A percentile compares a stretch with the other conserved stretches of the same genome.
Evolutionary conservation across 495 filamentous ascomycete species (phyloP).

Genomic region (Oidiodendron maius): DNA sequence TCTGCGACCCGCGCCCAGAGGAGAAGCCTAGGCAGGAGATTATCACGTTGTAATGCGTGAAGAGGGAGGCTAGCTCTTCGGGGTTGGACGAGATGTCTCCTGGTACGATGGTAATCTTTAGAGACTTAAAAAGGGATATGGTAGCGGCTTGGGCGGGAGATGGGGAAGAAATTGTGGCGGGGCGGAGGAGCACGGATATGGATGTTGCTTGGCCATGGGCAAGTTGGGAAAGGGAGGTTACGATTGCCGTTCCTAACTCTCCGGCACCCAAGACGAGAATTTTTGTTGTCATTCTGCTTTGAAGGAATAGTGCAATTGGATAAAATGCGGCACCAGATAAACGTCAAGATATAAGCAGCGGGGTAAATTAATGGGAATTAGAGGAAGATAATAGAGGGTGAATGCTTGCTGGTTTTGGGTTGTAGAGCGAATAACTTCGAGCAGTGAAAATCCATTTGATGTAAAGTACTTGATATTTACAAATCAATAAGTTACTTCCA

Average conservation of each 20-base stretch:
- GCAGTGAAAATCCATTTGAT: too few species aligned
- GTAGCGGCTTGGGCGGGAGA: slow-evolving; percentile 26
- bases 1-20: slow-evolving; percentile 41
- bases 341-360: too few species aligned
- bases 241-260: slow-evolving; percentile 51
- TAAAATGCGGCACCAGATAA: too few species aligned
- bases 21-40: slow-evolving; percentile 51
- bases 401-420: too few species aligned
- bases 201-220: slow-evolving; percentile 25
- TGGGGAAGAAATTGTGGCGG: slow-evolving; percentile 29
- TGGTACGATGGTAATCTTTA: slow-evolving; percentile 34
- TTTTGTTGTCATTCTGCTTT: slow-evolving; percentile 11
- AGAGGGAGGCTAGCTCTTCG: slow-evolving; percentile 34
- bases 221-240: slow-evolving; percentile 39
- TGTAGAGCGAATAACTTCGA: too few species aligned
- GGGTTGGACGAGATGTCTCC: slow-evolving; percentile 41
- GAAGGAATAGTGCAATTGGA: too few species aligned
- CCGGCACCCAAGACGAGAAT: slow-evolving; percentile 58
- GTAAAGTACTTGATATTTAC: too few species aligned
- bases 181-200: slow-evolving; percentile 46
- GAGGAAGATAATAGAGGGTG: too few species aligned
- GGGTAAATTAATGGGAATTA: too few species aligned
- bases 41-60: slow-evolving; percentile 42
- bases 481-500: too few species aligned
- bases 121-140: slow-evolving; percentile 22